Evolutionary conservation across 371 early-diverging fungal species (phyloP).

Genomic region (Phascolomyces articulosus): DNA sequence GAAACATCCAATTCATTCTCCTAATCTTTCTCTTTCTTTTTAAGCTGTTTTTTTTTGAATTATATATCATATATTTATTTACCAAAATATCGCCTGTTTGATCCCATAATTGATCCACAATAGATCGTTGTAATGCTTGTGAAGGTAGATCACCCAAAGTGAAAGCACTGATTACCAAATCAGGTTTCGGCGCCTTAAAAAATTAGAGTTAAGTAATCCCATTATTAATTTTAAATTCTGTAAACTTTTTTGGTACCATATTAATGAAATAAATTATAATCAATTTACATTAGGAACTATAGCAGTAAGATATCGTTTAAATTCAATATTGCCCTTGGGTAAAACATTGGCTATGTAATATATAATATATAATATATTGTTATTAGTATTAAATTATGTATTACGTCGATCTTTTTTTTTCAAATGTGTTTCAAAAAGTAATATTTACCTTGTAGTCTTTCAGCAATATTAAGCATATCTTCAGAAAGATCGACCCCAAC

Average conservation of each 20-base stretch:
- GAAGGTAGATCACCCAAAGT: constrained; percentile 76
- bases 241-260: neutral
- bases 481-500: constrained; percentile 82
- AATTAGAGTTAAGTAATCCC: too few relatives aligned
- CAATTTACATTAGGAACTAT: constrained; percentile 47
- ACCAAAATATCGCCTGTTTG: constrained; percentile 80
- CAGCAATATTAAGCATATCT: constrained; percentile 78
- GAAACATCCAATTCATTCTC: too few relatives aligned
- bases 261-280: neutral
- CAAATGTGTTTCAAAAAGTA: too few relatives aligned
- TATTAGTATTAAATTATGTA: neutral
- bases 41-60: neutral
- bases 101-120: constrained; percentile 78
- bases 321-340: constrained; percentile 40
- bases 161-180: constrained; percentile 80
- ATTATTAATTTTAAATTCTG: neutral
- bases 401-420: neutral
- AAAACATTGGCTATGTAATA: constrained; percentile 1
- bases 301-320: constrained; percentile 68
- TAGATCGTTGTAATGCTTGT: constrained; percentile 62
- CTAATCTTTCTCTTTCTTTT: neutral
- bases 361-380: constrained; percentile 10
- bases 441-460: constrained; percentile 38
- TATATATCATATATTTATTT: neutral
- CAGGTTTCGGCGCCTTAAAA: constrained; percentile 46